Evolutionary conservation across 352 stramenopile genomes (phyloP), one percentile per base, ranked within the genome.

Genomic region (Globisporangium spiculum): DNA sequence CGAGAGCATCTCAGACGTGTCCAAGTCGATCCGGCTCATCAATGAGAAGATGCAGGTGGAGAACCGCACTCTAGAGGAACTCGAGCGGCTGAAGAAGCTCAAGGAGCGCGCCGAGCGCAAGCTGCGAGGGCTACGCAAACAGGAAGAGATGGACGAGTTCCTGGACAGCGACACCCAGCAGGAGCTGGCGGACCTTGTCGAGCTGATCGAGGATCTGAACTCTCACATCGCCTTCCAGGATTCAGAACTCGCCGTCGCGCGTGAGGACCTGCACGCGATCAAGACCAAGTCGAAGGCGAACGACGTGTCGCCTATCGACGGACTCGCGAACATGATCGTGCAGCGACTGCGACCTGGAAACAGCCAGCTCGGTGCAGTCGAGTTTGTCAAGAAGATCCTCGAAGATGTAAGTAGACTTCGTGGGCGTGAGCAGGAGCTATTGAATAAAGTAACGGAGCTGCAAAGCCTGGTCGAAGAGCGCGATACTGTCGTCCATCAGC

Each of bases 161-260:
- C 26, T 93, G 22, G 81, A 93, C 44, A 68, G 69, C 2, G 83
- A 89, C 8, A 78, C 77, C 4, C 80, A 91, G 48, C 83, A 95
- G 54, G 88, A 95, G 62, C 65, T 90, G 0, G 65, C 73, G 3
- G 86, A 92, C 70, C 67, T 95, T 0, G 83, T 92, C 27, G 84
- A 94, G 62, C 67, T 94, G 20, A 82, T 95, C 6, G 81, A 91
- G 20, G 88, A 95, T 65, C 68, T 93, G 48, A 85, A 83, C 30
- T 95, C 88, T 3, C 88, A 93, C 61, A 92, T 95, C 32, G 74
- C 83, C 6, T 95, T 95, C 65, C 88, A 95, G 60, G 88, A 95
- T 60, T 75, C 84, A 0, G 83, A 95, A 66, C 64, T 95, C 22
- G 68, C 68, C 20, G 59, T 77, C 36, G 84, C 86, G 4, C 69